A percentile compares a stretch with the other conserved stretches of the same genome.
phyloP scores from a whole-genome alignment of 108 stramenopile species.

The Tribonema minus region DNA sequence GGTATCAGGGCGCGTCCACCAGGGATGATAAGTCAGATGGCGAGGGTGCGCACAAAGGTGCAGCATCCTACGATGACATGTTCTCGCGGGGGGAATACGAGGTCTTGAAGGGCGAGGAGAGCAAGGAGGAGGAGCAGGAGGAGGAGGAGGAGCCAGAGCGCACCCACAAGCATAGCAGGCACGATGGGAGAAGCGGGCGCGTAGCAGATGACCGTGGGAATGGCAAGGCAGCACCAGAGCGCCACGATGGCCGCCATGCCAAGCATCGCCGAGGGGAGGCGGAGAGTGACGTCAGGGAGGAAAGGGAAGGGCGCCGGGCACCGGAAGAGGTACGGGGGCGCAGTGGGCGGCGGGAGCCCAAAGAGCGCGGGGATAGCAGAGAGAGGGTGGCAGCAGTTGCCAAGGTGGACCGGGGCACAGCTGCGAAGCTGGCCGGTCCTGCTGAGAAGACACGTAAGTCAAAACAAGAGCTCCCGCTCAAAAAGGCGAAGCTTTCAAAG shows the following conservation, averaged over 20 bases:
- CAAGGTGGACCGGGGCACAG: no score
- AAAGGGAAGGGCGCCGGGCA: background rate
- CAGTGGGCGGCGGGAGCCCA: no score
- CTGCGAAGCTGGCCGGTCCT: no score
- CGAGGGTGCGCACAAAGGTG: no score
- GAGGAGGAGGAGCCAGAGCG: background rate
- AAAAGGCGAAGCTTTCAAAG: no score
- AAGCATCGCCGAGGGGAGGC: background rate
- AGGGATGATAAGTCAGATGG: background rate
- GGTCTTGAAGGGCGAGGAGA: conserved; percentile 4
- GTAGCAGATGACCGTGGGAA: background rate
- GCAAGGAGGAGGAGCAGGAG: conserved; percentile 2
- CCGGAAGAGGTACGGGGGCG: background rate
- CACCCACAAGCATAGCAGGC: background rate
- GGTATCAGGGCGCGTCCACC: background rate
- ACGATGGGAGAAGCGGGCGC: background rate
- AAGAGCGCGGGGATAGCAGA: no score
- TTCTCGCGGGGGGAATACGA: conserved; percentile 4
- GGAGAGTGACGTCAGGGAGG: background rate
- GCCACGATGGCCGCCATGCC: background rate
- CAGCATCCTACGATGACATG: no score
- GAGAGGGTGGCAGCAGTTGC: no score
- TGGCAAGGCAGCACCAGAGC: background rate
- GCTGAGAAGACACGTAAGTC: no score
- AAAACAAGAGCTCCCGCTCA: no score